Evolutionary conservation across 371 early-diverging fungal genomes (phyloP), one percentile per base, ranked within the genome.

Genomic region (Blastocladiella emersonii): DNA sequence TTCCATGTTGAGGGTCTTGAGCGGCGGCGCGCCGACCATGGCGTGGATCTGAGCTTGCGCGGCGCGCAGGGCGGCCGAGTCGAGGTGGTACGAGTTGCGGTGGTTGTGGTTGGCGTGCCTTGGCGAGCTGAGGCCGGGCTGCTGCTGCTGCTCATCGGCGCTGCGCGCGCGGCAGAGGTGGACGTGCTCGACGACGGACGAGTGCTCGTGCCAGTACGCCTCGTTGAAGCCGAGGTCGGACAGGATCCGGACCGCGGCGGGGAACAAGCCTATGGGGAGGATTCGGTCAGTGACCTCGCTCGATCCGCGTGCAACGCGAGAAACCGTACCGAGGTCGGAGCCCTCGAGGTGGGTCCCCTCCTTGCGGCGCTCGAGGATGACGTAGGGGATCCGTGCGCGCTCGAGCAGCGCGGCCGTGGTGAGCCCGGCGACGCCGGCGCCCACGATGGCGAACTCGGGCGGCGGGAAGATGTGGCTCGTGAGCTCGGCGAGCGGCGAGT

Each of bases 301-400:
- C 17, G 23, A 0, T 2, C 3, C 0, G 0, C 23, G 3, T 0
- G 7, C 10, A 3, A 25, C n/a, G n/a, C n/a, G n/a, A n/a, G n/a
- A 25, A 3, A 7, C 17, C 48, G 48, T n/a, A 48, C 48, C 48
- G 1, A 51, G 30, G 17, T 51, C 53, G 2, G 53, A 27, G 1
- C 53, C 53, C 13, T 51, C 53, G 15, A 51, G 4, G 32, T 51
- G 53, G 30, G 53, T 30, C 30, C 30, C 53, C 30, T 51, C 30
- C 44, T 37, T 25, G 37, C 59, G 59, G 17, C 21, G 7, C 27
- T 59, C 59, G 37, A 59, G 37, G 8, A 59, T 25, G 2, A 36
- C 59, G 17, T 41, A 59, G 1, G 59, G 59, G 25, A 59, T 59
- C 13, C 32, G 12, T 4, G n/a, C 25, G 3, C 44, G 41, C 17